A percentile compares a stretch with the other conserved stretches of the same genome.
phyloP scores from a whole-genome alignment of 2,329 filamentous ascomycete species.

The Paecilomyces dactylethromorphus region DNA sequence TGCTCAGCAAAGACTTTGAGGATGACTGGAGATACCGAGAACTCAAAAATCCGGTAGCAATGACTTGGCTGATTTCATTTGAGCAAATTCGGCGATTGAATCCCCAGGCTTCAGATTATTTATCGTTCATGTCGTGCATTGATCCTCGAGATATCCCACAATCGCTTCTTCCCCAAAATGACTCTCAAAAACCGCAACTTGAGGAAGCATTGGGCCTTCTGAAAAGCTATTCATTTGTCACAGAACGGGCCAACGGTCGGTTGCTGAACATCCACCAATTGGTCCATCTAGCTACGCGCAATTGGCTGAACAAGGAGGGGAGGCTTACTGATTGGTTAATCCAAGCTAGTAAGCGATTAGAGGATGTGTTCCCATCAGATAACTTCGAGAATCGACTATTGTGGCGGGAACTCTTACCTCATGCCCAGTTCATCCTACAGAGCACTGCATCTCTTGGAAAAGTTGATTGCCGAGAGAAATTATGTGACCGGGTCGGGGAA shows the following conservation, averaged over 20 bases:
- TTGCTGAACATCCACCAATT: slow-evolving; percentile 13
- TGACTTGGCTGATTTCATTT: slow-evolving; percentile 20
- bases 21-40: slow-evolving; percentile 11
- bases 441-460: neutral
- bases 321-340: slow-evolving; percentile 2
- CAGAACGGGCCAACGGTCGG: slow-evolving; percentile 4
- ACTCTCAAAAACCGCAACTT: neutral
- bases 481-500: neutral
- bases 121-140: slow-evolving; percentile 17
- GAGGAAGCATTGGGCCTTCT: slow-evolving; percentile 3
- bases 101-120: slow-evolving; percentile 10
- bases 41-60: slow-evolving; percentile 17
- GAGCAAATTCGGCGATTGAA: slow-evolving; percentile 10
- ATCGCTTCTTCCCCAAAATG: slow-evolving; percentile 7
- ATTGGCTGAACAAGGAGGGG: slow-evolving; percentile 7
- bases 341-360: slow-evolving; percentile 1
- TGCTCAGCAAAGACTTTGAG: slow-evolving; percentile 14
- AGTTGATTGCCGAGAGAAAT: neutral
- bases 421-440: too few relatives aligned
- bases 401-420: too few relatives aligned
- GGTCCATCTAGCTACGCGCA: slow-evolving; percentile 12
- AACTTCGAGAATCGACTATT: slow-evolving; percentile 3
- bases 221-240: slow-evolving; percentile 6
- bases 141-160: slow-evolving; percentile 14
- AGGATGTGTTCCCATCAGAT: slow-evolving; percentile 1